These are phyloP conservation scores for Sanghuangporus sanghuang DNA, from an alignment of 1,284 basidiomycete species.

Conservation along the genomic window DNA sequence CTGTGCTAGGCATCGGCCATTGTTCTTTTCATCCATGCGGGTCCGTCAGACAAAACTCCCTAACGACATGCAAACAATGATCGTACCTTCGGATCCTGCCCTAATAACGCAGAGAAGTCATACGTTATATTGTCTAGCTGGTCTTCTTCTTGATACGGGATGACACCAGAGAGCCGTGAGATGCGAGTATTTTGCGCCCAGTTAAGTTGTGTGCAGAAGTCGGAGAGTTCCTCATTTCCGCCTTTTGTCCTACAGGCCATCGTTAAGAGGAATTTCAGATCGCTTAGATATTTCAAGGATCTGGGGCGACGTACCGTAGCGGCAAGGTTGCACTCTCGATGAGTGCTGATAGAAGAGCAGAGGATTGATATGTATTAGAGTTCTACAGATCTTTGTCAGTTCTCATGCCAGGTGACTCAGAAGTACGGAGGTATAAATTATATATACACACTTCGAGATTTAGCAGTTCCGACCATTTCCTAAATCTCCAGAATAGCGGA, in stretches of 20 bases:
- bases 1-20: constrained; percentile 25
- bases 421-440: neutral
- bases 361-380: constrained; percentile 45
- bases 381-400: constrained; percentile 29
- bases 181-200: constrained; percentile 51
- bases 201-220: constrained; percentile 45
- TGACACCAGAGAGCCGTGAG: constrained; percentile 50
- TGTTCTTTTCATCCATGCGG: neutral
- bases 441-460: constrained; percentile 35
- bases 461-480: constrained; percentile 40
- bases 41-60: neutral
- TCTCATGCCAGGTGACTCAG: constrained; percentile 7
- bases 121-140: constrained; percentile 31
- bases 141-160: constrained; percentile 34
- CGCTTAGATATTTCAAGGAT: constrained; percentile 1
- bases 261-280: neutral
- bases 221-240: constrained; percentile 39
- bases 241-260: constrained; percentile 32
- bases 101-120: constrained; percentile 39
- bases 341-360: constrained; percentile 63
- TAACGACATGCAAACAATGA: neutral
- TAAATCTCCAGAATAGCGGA: constrained; percentile 35
- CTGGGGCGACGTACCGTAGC: constrained; percentile 40
- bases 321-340: constrained; percentile 63
- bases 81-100: constrained; percentile 22